Evolutionary conservation across 192 early-diverging fungal species (phyloP), one percentile per base, ranked within the genome.

Genomic region (Entomortierella beljakovae): DNA sequence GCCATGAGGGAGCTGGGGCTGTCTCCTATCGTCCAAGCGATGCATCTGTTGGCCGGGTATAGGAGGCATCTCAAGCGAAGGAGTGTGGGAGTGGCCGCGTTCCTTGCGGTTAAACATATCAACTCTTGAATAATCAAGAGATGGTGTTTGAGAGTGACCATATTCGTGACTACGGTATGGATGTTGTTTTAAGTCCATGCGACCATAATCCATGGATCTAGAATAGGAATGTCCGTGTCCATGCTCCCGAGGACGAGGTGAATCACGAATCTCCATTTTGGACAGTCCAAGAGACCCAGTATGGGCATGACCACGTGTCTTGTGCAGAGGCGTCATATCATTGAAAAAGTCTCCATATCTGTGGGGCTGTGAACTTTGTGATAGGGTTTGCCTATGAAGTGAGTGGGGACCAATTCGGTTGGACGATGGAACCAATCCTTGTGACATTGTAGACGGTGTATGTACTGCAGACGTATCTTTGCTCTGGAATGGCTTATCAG

Each of bases 31-130:
- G 15, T 79, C 75, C 20, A 59, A 6, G 9, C 67, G 75, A 54
- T 79, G 75, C 68, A 79, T 65, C 25, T 58, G 62, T n/a, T 74
- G 75, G 23, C 60, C 61, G 16, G 75, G 75, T 25, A 70, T 79
- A 38, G 68, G 75, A n/a, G 75, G 75, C 62, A 79, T 79, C 46
- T 79, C 75, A 7, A 79, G 35, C 16, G 75, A 79, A 4, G 75
- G 75, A 0, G 75, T 79, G 26, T 79, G 75, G 6, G 68, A 79
- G 16, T 79, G 75, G 1, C 67, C 68, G 13, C 67, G 75, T 38
- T 64, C 61, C 42, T 64, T 69, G 0, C 74, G 46, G 23, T 57
- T 48, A 37, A 59, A 54, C 67, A 68, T 68, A 3, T 79, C 75
- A 6, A 42, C 23, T 1, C 61, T 25, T 1, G 68, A 50, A 40